Percentiles rank a stretch among this genome's conserved stretches.
phyloP scores from a whole-genome alignment of 2,329 filamentous ascomycete genomes.

The Thelonectria discophora region DNA sequence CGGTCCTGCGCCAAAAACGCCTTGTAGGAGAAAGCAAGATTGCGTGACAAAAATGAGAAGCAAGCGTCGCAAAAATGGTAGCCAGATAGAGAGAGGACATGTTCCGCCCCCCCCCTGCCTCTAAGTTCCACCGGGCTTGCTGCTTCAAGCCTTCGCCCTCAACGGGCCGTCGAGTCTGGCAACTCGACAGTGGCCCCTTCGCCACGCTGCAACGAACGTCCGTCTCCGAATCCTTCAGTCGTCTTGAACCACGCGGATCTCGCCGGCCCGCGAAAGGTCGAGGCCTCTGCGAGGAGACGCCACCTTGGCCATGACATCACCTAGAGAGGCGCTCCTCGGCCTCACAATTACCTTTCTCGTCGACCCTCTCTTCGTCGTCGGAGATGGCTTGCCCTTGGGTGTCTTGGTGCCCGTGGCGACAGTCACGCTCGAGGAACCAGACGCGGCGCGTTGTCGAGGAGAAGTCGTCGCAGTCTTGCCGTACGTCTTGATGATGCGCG shows the following conservation, averaged over 20 bases:
- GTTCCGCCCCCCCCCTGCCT: background rate
- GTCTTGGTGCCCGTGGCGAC: slow-evolving; percentile 25
- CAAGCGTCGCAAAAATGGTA: background rate
- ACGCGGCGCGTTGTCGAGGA: slow-evolving; percentile 34
- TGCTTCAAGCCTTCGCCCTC: background rate
- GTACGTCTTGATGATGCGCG: slow-evolving; percentile 45
- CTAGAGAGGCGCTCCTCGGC: slow-evolving; percentile 9
- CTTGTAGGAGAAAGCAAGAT: slow-evolving; percentile 15
- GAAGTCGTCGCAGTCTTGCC: slow-evolving; percentile 33
- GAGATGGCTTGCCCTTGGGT: slow-evolving; percentile 25
- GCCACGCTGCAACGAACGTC: too few species aligned
- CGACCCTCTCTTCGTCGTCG: slow-evolving; percentile 30
- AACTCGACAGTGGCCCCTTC: background rate
- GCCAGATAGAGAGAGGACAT: background rate
- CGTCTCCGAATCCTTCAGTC: slow-evolving; percentile 4
- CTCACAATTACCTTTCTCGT: slow-evolving; percentile 23
- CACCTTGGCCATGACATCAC: slow-evolving; percentile 10
- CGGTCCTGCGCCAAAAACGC: slow-evolving; percentile 21
- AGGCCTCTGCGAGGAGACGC: slow-evolving; percentile 35
- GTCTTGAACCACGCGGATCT: slow-evolving; percentile 36
- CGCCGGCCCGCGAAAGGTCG: slow-evolving; percentile 30
- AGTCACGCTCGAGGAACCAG: slow-evolving; percentile 34
- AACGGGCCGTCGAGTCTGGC: background rate
- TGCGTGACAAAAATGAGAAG: slow-evolving; percentile 5
- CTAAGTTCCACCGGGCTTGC: background rate